Percentiles rank a stretch among this genome's conserved stretches.
phyloP scores from a whole-genome alignment of 1,284 basidiomycete genomes.

The Malassezia furfur region DNA sequence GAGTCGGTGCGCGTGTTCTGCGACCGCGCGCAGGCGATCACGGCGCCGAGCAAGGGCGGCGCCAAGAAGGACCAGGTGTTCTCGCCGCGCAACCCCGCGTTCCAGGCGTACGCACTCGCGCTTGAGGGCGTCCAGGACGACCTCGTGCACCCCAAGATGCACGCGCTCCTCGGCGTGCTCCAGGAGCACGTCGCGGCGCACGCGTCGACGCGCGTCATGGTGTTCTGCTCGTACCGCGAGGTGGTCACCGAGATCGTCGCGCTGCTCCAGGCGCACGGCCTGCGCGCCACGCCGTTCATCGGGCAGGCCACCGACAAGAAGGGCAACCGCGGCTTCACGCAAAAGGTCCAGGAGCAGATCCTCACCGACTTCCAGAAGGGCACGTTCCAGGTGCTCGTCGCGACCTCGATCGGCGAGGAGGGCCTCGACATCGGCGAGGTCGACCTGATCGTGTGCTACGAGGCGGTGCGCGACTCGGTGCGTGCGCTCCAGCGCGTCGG shows the following conservation, averaged over 20 bases:
- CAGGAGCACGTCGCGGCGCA: conserved; percentile 54
- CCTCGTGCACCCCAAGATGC: conserved; percentile 82
- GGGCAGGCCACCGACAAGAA: conserved; percentile 79
- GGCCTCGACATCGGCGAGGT: conserved; percentile 98
- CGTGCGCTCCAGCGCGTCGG: conserved; percentile 93
- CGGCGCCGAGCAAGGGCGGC: conserved; percentile 40
- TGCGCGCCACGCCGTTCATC: conserved; percentile 70
- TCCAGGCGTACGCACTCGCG: conserved; percentile 59
- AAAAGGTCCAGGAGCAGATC: conserved; percentile 82
- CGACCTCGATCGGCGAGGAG: conserved; percentile 95
- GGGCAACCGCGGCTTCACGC: conserved; percentile 75
- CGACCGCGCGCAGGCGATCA: conserved; percentile 47
- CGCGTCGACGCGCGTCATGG: conserved; percentile 84
- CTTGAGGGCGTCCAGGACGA: conserved; percentile 53
- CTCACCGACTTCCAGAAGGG: conserved; percentile 79
- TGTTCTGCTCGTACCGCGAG: conserved; percentile 80
- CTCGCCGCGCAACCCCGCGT: conserved; percentile 55
- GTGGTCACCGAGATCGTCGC: conserved; percentile 82
- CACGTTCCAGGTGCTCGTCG: conserved; percentile 82
- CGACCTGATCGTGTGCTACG: conserved; percentile 94
- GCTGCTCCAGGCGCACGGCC: conserved; percentile 52
- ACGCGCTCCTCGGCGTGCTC: conserved; percentile 54
- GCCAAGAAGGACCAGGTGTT: conserved; percentile 27
- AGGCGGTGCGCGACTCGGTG: conserved; percentile 89
- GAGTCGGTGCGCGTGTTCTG: conserved; percentile 54